These are phyloP conservation scores for Trapa incisa DNA, from an alignment of 345 rosid species.

Conservation along the genomic window DNA sequence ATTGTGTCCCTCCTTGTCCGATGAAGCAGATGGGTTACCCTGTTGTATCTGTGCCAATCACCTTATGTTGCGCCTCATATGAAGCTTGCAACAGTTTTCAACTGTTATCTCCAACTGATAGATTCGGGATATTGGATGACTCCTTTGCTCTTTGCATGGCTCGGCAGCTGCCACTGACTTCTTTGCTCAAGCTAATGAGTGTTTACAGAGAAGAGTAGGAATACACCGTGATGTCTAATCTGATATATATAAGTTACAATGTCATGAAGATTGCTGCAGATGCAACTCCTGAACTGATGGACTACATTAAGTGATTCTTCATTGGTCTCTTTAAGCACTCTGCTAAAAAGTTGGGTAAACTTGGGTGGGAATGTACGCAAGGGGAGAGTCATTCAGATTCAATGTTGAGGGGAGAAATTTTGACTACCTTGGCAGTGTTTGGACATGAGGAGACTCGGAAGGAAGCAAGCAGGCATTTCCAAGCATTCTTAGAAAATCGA, in stretches of 20 bases:
- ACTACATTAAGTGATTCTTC: constrained; percentile 44
- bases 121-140: constrained; percentile 90
- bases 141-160: constrained; percentile 90
- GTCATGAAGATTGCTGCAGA: constrained; percentile 68
- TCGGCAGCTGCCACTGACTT: constrained; percentile 59
- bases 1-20: too few species aligned
- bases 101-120: constrained; percentile 50
- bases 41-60: constrained; percentile 75
- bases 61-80: constrained; percentile 69
- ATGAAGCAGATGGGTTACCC: constrained; percentile 88
- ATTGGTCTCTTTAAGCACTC: constrained; percentile 44
- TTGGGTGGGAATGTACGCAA: constrained; percentile 80
- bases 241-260: constrained; percentile 53
- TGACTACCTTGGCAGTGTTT: constrained; percentile 58
- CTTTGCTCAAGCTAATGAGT: constrained; percentile 65
- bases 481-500: constrained; percentile 66
- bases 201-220: constrained; percentile 73
- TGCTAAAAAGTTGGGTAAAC: constrained; percentile 72
- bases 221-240: constrained; percentile 51
- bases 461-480: constrained; percentile 60
- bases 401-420: constrained; percentile 87
- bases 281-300: constrained; percentile 48
- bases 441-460: constrained; percentile 58
- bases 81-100: constrained; percentile 47
- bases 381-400: constrained; percentile 89